Evolutionary conservation across 179 eudicot genomes (phyloP), one percentile per base, ranked within the genome.

Genomic region (Actinidia chinensis): DNA sequence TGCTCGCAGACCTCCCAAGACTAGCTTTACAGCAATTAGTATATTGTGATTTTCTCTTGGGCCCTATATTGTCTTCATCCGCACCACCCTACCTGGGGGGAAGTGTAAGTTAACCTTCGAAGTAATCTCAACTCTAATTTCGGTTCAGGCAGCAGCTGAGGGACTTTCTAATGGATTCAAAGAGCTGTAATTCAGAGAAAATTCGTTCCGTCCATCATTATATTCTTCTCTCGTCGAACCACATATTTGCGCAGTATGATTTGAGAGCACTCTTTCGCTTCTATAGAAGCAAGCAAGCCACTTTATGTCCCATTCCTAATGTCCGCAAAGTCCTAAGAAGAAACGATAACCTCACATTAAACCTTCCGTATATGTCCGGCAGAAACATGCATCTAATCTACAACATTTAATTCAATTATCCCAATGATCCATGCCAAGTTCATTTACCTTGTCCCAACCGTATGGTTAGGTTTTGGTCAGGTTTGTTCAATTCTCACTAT

Each of bases 1-100:
- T 95, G 88, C 87, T 89, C n/a, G 92, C 97, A 67, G 90, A 95
- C 88, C 90, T 94, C 98, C 98, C 91, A n/a, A 95, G 81, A 72
- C 98, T 95, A 87, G 97, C 92, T 82, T 95, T 93, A 64, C 91
- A 89, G 85, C 98, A 91, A 52, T 81, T 79, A 77, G 91, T 87
- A 59, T 95, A 93, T 18, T 73, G 85, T 71, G 98, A 95, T 76
- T 87, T 93, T 81, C 98, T 85, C 85, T 89, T 91, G 43, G 98
- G 98, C 81, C 87, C 88, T 93, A 81, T 76, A 88, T 68, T 87
- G 88, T 17, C 98, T 82, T 90, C 98, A 84, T 90, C 97, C 14
- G 80, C 88, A 52, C 92, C 98, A 74, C 87, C 91, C 83, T 95
- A 95, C 82, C n/a, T n/a, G n/a, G n/a, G n/a, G n/a, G n/a, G n/a